These are phyloP conservation scores for Rauvolfia tetraphylla DNA, from an alignment of 257 asterid genomes.

Conservation along the genomic window DNA sequence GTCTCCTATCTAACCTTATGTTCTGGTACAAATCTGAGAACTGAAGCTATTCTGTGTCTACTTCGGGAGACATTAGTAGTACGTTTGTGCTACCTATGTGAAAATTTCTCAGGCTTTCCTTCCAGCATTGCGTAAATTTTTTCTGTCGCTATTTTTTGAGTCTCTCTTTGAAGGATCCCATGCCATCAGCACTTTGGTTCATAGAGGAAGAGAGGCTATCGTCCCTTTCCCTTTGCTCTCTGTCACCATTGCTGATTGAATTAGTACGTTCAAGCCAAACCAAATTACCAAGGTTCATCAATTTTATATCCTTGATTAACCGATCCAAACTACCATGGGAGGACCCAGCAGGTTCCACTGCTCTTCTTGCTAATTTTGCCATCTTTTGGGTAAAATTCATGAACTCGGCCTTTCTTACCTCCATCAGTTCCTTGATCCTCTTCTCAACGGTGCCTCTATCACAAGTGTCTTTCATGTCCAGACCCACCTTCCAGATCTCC, in stretches of 20 bases:
- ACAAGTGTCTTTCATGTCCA: constrained; percentile 16
- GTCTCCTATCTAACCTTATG: not conserved
- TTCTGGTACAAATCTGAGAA: not conserved
- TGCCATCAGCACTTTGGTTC: not conserved
- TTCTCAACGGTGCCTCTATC: constrained; percentile 11
- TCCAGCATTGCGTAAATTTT: not conserved
- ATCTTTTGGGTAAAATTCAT: not conserved
- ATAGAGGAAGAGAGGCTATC: not conserved
- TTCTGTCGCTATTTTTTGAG: not conserved
- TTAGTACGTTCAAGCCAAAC: not conserved
- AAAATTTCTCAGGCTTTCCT: not conserved
- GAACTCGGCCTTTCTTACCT: constrained; percentile 5
- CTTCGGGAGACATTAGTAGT: not conserved
- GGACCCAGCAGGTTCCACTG: not conserved
- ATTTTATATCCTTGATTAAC: constrained; percentile 6
- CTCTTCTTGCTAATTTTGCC: constrained; percentile 6
- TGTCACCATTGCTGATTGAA: not conserved
- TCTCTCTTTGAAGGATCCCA: too few species aligned
- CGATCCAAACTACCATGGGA: constrained; percentile 10
- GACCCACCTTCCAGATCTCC: constrained; percentile 13
- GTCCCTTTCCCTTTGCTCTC: not conserved
- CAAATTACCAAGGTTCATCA: not conserved
- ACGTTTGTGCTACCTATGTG: not conserved
- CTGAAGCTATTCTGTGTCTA: not conserved
- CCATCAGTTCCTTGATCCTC: constrained; percentile 9